Evolutionary conservation across 75 land plant genomes (phyloP).

Genomic region (Isoetes taiwanensis): DNA sequence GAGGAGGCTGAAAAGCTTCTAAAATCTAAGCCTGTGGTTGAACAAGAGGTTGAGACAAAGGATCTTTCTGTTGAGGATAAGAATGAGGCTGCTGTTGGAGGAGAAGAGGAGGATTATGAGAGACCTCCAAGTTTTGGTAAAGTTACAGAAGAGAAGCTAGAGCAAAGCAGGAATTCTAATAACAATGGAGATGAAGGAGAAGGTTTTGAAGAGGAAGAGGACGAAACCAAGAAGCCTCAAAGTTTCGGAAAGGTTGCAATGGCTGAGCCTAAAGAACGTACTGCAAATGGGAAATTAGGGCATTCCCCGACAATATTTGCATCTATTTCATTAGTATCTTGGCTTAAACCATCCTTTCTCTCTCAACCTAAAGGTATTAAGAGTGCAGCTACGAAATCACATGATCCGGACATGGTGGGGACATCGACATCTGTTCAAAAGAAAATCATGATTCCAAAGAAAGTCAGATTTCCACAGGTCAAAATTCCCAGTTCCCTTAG

Average conservation of each 20-base stretch:
- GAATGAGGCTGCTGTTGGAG: slow-evolving; percentile 7
- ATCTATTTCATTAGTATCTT: slow-evolving; percentile 14
- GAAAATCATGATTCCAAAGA: too few relatives aligned
- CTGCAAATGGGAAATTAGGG: not conserved
- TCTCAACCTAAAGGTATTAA: too few relatives aligned
- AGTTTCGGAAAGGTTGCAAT: slow-evolving; percentile 26
- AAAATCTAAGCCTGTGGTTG: not conserved
- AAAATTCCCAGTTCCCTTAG: too few relatives aligned
- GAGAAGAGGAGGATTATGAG: slow-evolving; percentile 1
- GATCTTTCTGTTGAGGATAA: not conserved
- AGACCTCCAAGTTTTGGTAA: too few relatives aligned
- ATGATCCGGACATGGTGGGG: too few relatives aligned
- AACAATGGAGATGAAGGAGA: too few relatives aligned
- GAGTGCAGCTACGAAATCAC: too few relatives aligned
- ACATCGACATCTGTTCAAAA: too few relatives aligned
- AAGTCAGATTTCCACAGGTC: too few relatives aligned
- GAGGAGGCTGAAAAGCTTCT: slow-evolving; percentile 20
- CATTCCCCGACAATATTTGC: slow-evolving; percentile 24
- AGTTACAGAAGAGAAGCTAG: too few relatives aligned
- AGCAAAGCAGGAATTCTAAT: too few relatives aligned
- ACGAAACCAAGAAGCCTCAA: slow-evolving; percentile 14
- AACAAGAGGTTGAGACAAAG: slow-evolving; percentile 24
- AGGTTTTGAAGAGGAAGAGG: slow-evolving; percentile 24
- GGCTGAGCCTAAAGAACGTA: slow-evolving; percentile 6
- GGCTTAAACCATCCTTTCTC: too few relatives aligned